Evolutionary conservation across 352 stramenopile species (phyloP).

Genomic region (Phytophthora melonis): DNA sequence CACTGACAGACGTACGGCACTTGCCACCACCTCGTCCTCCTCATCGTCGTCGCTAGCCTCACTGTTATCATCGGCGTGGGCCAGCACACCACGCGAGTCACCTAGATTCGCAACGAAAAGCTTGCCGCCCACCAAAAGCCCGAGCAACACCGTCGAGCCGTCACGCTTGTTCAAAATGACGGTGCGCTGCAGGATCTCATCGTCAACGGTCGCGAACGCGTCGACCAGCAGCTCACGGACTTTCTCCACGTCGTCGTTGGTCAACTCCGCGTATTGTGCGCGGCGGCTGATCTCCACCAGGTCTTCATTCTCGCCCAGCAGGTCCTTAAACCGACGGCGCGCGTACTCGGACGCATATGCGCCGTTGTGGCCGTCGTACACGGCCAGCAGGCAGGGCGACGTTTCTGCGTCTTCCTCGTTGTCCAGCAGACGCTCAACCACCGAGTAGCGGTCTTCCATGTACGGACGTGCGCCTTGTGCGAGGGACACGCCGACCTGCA

Average conservation of each 20-base stretch:
- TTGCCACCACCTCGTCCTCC: slow-evolving; percentile 21
- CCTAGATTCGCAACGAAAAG: slow-evolving; percentile 83
- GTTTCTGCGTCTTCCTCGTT: slow-evolving; percentile 46
- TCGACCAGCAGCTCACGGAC: slow-evolving; percentile 64
- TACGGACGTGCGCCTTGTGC: slow-evolving; percentile 77
- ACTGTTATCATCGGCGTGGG: slow-evolving; percentile 37
- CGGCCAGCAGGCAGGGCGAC: slow-evolving; percentile 65
- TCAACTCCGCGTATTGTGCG: slow-evolving; percentile 39
- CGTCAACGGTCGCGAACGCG: slow-evolving; percentile 69
- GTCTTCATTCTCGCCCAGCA: slow-evolving; percentile 59
- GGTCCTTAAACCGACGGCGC: slow-evolving; percentile 62
- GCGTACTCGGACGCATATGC: slow-evolving; percentile 75
- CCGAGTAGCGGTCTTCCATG: slow-evolving; percentile 84
- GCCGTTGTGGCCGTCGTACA: slow-evolving; percentile 86
- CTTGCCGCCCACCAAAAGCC: slow-evolving; percentile 72
- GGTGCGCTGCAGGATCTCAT: slow-evolving; percentile 77
- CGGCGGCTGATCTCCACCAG: slow-evolving; percentile 60
- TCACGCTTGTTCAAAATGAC: slow-evolving; percentile 77
- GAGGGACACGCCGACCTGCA: slow-evolving; percentile 57
- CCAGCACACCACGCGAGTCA: slow-evolving; percentile 76
- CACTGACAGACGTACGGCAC: slow-evolving; percentile 68
- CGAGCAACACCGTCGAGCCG: slow-evolving; percentile 79
- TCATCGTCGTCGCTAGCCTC: slow-evolving; percentile 31
- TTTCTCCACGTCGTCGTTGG: slow-evolving; percentile 55
- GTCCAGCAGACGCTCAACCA: slow-evolving; percentile 69